phyloP scores from a whole-genome alignment of 805 yeast species.

The Schwanniomyces sp. region DNA sequence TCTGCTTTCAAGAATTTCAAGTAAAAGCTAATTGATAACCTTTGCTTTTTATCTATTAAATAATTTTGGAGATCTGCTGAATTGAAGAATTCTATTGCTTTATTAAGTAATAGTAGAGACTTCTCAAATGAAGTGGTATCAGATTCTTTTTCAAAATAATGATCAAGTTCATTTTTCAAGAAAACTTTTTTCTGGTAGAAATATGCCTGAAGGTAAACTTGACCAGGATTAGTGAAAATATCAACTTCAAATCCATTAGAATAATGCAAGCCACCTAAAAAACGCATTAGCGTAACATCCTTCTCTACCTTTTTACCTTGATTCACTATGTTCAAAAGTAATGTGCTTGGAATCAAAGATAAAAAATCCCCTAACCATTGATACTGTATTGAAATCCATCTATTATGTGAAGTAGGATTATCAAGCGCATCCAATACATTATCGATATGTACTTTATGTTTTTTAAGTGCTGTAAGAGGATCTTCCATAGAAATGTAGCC shows the following conservation, averaged over 20 bases:
- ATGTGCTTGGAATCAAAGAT: conserved; percentile 46
- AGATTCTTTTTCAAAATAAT: not conserved
- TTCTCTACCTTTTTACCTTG: conserved; percentile 11
- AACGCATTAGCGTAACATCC: conserved; percentile 12
- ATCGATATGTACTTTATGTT: conserved; percentile 63
- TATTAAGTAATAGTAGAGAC: conserved; percentile 17
- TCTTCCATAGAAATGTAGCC: conserved; percentile 59
- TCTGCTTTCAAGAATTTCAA: not conserved
- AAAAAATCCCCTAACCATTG: conserved; percentile 64
- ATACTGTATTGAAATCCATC: conserved; percentile 67
- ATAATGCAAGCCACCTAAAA: conserved; percentile 35
- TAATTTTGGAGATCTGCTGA: not conserved
- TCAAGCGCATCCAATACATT: conserved; percentile 42
- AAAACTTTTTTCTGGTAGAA: conserved; percentile 20
- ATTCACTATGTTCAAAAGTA: conserved; percentile 15
- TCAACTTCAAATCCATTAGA: conserved; percentile 19
- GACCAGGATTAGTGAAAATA: conserved; percentile 27
- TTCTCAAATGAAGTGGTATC: not conserved
- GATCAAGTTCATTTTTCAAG: conserved; percentile 6
- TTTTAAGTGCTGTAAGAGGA: conserved; percentile 58
- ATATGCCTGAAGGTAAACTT: conserved; percentile 25
- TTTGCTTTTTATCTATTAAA: not conserved
- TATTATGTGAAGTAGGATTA: conserved; percentile 12
- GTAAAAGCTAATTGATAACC: not conserved
- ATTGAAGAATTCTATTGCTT: conserved; percentile 2